phyloP scores from a whole-genome alignment of 805 yeast genomes.

The Pichia eremophila region DNA sequence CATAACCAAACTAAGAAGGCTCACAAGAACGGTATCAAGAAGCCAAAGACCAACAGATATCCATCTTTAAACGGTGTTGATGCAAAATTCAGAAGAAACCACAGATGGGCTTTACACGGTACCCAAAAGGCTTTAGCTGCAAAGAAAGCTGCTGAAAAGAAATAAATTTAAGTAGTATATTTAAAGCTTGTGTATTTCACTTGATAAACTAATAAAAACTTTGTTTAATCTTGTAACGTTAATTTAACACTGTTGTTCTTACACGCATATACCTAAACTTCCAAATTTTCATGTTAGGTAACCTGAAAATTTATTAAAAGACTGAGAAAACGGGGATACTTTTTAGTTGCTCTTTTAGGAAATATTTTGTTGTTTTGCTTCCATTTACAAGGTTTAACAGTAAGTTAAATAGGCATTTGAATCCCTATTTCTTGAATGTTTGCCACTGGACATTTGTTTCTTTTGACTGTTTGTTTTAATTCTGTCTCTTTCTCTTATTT shows the following conservation, averaged over 20 bases:
- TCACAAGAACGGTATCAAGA: constrained; percentile 99
- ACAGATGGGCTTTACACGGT: constrained; percentile 98
- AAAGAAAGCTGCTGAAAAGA: constrained; percentile 29
- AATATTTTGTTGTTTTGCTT: background rate
- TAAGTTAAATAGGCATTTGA: too few relatives aligned
- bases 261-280: too few relatives aligned
- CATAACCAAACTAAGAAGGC: constrained; percentile 99
- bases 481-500: too few relatives aligned
- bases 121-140: constrained; percentile 90
- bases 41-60: constrained; percentile 97
- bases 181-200: background rate
- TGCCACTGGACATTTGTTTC: too few relatives aligned
- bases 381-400: too few relatives aligned
- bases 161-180: background rate
- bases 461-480: too few relatives aligned
- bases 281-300: too few relatives aligned
- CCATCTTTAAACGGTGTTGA: constrained; percentile 98
- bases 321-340: background rate
- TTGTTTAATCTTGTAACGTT: background rate
- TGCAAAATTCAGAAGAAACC: constrained; percentile 99
- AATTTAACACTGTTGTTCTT: too few relatives aligned
- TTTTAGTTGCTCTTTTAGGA: background rate
- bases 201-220: background rate
- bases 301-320: too few relatives aligned
- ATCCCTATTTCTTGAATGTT: too few relatives aligned